Evolutionary conservation across 2,329 filamentous ascomycete genomes (phyloP).

Genomic region (Monosporascus cannonballus): DNA sequence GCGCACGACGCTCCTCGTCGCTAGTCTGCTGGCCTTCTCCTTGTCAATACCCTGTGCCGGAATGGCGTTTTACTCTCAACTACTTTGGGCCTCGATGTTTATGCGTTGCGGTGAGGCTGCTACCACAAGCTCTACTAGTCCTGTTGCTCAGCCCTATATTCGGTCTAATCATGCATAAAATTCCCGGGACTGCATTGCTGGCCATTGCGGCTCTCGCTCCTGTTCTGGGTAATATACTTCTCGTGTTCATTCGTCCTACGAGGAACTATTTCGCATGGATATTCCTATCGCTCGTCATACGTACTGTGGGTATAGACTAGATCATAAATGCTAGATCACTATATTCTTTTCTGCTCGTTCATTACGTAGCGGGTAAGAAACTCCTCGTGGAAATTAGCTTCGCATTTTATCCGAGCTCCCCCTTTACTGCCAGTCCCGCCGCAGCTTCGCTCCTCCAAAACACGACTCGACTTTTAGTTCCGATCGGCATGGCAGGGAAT

Average conservation of each 20-base stretch:
- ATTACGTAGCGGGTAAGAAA: not conserved
- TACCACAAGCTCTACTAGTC: constrained; percentile 28
- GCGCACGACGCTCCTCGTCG: constrained; percentile 24
- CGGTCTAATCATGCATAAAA: constrained; percentile 23
- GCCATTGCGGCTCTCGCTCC: constrained; percentile 18
- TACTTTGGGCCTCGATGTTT: constrained; percentile 30
- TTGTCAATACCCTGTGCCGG: constrained; percentile 21
- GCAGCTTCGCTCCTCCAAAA: constrained; percentile 27
- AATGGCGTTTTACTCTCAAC: constrained; percentile 26
- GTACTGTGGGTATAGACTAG: constrained; percentile 29
- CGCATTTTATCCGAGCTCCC: constrained; percentile 25
- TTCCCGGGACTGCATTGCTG: constrained; percentile 21
- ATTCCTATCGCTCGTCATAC: constrained; percentile 26
- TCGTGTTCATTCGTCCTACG: constrained; percentile 23
- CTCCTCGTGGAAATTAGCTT: constrained; percentile 17
- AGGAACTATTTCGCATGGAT: constrained; percentile 25
- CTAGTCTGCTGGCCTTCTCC: constrained; percentile 22
- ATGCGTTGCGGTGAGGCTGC: constrained; percentile 25
- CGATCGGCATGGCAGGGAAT: constrained; percentile 25
- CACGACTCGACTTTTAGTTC: constrained; percentile 23
- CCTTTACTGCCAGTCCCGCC: constrained; percentile 23
- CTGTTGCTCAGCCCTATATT: constrained; percentile 26
- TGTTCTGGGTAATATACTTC: constrained; percentile 22
- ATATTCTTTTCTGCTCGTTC: constrained; percentile 5
- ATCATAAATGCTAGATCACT: constrained; percentile 28